Percentiles rank a stretch among this genome's conserved stretches.
Evolutionary conservation across 345 rosid genomes (phyloP).

Genomic region (Boechera divaricarpa): DNA sequence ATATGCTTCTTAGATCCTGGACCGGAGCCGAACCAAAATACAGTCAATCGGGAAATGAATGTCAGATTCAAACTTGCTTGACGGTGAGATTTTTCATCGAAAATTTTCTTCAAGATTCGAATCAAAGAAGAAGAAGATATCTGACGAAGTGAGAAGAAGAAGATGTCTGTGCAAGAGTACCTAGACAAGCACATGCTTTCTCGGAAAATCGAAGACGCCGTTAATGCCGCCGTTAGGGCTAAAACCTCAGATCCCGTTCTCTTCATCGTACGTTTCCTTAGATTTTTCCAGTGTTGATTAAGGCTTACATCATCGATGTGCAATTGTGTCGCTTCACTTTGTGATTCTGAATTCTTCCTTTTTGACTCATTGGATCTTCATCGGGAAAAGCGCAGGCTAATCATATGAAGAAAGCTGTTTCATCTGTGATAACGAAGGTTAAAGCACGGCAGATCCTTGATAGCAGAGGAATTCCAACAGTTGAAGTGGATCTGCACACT

Average conservation of each 20-base stretch:
- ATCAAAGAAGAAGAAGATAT: not conserved
- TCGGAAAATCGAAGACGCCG: conserved; percentile 98
- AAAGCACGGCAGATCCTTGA: conserved; percentile 93
- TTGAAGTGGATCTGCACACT: conserved; percentile 89
- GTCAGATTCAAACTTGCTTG: conserved; percentile 39
- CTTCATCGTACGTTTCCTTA: conserved; percentile 68
- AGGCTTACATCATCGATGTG: not conserved
- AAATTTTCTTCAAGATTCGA: conserved; percentile 16
- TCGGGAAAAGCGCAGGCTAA: conserved; percentile 61
- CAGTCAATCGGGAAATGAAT: conserved; percentile 27
- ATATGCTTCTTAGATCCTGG: conserved; percentile 1
- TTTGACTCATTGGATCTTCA: not conserved
- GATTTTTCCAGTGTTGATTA: not conserved
- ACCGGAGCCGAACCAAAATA: conserved; percentile 35
- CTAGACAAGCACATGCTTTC: conserved; percentile 90
- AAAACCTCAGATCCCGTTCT: conserved; percentile 94
- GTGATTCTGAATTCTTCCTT: not conserved
- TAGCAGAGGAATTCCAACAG: conserved; percentile 93
- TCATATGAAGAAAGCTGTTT: conserved; percentile 89
- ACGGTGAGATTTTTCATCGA: conserved; percentile 28
- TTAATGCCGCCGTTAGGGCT: conserved; percentile 96
- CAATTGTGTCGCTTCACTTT: conserved; percentile 1
- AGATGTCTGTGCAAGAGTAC: conserved; percentile 96
- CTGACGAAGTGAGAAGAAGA: conserved; percentile 9
- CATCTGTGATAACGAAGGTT: conserved; percentile 84